These are phyloP conservation scores for Colletotrichum nymphaeae DNA, from an alignment of 2,329 filamentous ascomycete species.

Conservation along the genomic window DNA sequence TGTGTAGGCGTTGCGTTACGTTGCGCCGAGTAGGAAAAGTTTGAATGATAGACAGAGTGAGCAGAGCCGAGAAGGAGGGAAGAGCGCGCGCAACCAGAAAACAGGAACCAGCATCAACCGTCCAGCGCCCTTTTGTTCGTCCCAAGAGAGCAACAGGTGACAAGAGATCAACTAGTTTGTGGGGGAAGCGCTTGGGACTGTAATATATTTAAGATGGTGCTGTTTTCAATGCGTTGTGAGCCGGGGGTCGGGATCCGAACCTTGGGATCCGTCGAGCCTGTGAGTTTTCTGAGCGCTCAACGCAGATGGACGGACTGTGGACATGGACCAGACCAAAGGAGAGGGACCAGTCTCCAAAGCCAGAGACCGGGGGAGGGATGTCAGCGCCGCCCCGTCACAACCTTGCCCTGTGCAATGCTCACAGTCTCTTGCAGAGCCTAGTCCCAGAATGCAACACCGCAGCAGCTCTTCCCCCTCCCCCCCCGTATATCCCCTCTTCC, in stretches of 20 bases:
- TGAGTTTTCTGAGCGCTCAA: constrained; percentile 9
- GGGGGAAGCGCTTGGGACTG: constrained; percentile 28
- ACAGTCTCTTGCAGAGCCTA: constrained; percentile 21
- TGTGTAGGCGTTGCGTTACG: background rate
- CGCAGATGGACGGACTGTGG: background rate
- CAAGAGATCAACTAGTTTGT: constrained; percentile 1
- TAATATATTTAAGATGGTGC: constrained; percentile 35
- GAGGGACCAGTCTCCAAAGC: constrained; percentile 1
- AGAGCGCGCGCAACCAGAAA: background rate
- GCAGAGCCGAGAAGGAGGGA: background rate
- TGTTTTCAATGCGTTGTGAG: constrained; percentile 31
- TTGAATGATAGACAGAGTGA: background rate
- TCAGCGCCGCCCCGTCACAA: constrained; percentile 25
- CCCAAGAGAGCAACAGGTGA: constrained; percentile 26
- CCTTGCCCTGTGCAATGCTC: constrained; percentile 12
- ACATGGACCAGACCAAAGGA: constrained; percentile 2
- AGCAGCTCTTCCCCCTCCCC: constrained; percentile 12
- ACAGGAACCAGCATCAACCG: constrained; percentile 26
- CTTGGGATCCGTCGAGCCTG: constrained; percentile 27
- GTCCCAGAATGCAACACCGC: constrained; percentile 32
- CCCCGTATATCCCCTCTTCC: constrained; percentile 31
- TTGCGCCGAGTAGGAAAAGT: background rate
- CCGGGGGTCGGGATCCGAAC: constrained; percentile 29
- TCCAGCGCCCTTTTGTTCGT: constrained; percentile 20
- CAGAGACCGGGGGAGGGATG: constrained; percentile 4